Base-by-base conservation (phyloP, 495 filamentous ascomycete genomes). In the Chaetomidium leptoderma region DNA sequence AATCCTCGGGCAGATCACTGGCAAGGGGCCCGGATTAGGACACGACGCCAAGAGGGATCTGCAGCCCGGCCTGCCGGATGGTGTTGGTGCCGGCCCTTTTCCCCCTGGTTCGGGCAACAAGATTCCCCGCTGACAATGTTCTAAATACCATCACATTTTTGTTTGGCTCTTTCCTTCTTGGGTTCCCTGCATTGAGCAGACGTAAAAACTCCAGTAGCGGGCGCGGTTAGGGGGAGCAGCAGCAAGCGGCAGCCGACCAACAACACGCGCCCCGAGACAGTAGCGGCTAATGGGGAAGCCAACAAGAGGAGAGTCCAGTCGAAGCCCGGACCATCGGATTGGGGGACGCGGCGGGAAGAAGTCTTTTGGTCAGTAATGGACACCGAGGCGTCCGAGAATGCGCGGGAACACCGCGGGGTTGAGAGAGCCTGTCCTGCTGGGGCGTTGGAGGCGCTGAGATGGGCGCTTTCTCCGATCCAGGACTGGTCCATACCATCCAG, bases 1-100 rank as follows among this genome's bases (percentile, higher is more conserved):
- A 49, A 57, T 46, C 48, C 48, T 36, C 48, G 14, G 11, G 55
- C 29, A 52, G 55, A 58, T 58, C 57, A 59, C 49, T 37, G 57
- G 42, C 48, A 43, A 19, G 47, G 56, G 23, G 30, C 29, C 57
- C 17, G 6, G n/a, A 47, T 48, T 33, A 23, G 50, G 42, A 40
- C 14, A 40, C 24, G 50, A 11, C 10, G 43, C 57, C 51, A 53
- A 59, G 57, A 53, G 42, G 7, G 57, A 59, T 59, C 57, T 16
- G 24, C 57, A 42, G 29, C 24, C 40, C 33, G 32, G 30, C 30
- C 21, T 46, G 29, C 43, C 50, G 33, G 33, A 39, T 21, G 17
- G 7, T 57, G 45, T 11, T 27, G 17, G 17, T 21, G 27, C 45
- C 55, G 35, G 57, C 40, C 37, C 49, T 45, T 39, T 58, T 52